Evolutionary conservation across 768 basidiomycete species (phyloP).

Genomic region (Phlegmacium glaucopus): DNA sequence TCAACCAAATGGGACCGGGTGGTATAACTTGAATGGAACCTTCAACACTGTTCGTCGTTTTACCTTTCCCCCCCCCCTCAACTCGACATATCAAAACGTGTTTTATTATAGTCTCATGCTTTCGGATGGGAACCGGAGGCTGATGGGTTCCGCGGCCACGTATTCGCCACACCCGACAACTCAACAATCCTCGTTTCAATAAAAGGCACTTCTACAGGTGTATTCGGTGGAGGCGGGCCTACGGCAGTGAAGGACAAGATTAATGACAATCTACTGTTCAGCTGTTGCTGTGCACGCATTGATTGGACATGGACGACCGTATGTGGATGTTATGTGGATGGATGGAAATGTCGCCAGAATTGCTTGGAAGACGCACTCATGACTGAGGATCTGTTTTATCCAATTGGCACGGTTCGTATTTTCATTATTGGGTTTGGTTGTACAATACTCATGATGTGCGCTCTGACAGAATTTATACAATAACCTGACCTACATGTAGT

Average conservation of each 20-base stretch:
- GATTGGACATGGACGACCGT: conserved; percentile 95
- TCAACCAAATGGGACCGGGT: conserved; percentile 52
- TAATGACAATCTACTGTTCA: conserved; percentile 92
- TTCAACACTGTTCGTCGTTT: conserved; percentile 57
- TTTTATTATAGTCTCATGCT: conserved; percentile 57
- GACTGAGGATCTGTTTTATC: conserved; percentile 85
- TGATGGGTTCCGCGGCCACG: conserved; percentile 88
- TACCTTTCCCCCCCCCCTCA: background rate
- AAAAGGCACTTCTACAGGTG: conserved; percentile 87
- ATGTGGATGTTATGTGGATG: conserved; percentile 81
- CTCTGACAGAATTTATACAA: conserved; percentile 82
- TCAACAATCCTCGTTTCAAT: conserved; percentile 82
- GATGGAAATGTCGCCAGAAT: conserved; percentile 76
- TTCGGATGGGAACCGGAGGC: conserved; percentile 91
- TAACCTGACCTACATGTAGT: conserved; percentile 90
- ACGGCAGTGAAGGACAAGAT: conserved; percentile 90
- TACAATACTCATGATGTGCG: conserved; percentile 3
- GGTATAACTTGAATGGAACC: conserved; percentile 70
- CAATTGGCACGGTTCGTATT: conserved; percentile 75
- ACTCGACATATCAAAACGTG: background rate
- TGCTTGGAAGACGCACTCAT: conserved; percentile 76
- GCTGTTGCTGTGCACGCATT: conserved; percentile 90
- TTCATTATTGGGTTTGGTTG: background rate
- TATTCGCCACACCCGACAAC: conserved; percentile 84
- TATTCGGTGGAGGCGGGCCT: conserved; percentile 72